Evolutionary conservation across 148 eudicot species (phyloP).

Genomic region (Nepenthes gracilis): DNA sequence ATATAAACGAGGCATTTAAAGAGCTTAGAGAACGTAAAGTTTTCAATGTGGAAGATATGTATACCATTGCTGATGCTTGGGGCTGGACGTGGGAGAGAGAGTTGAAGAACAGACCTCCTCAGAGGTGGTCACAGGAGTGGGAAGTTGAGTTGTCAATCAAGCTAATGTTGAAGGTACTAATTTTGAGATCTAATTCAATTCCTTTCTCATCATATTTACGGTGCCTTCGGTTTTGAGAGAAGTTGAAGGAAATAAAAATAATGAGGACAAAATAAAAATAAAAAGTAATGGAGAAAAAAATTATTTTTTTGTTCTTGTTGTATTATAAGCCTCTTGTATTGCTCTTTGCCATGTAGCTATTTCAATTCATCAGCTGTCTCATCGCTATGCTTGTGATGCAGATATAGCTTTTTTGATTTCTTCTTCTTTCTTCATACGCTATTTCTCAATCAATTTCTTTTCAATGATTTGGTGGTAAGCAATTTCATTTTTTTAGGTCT

Average conservation of each 20-base stretch:
- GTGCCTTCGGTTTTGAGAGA: not conserved
- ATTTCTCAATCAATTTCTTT: too few species aligned
- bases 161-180: constrained; percentile 67
- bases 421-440: too few species aligned
- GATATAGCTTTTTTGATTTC: too few species aligned
- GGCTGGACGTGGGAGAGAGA: constrained; percentile 99
- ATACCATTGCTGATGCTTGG: constrained; percentile 96
- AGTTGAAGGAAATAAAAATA: not conserved
- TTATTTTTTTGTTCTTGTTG: too few species aligned
- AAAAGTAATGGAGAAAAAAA: too few species aligned
- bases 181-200: not conserved
- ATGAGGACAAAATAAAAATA: too few species aligned
- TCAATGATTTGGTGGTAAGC: too few species aligned
- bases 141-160: constrained; percentile 88
- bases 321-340: too few species aligned
- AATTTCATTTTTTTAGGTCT: too few species aligned
- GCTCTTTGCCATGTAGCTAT: too few species aligned
- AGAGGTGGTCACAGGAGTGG: constrained; percentile 94
- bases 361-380: too few species aligned
- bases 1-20: constrained; percentile 66
- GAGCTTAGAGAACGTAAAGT: constrained; percentile 66
- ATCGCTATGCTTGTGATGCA: too few species aligned
- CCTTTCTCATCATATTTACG: not conserved
- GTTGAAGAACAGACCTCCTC: constrained; percentile 61
- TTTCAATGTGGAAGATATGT: constrained; percentile 87